phyloP scores from a whole-genome alignment of 2,329 filamentous ascomycete genomes.

The Fusarium staphyleae region DNA sequence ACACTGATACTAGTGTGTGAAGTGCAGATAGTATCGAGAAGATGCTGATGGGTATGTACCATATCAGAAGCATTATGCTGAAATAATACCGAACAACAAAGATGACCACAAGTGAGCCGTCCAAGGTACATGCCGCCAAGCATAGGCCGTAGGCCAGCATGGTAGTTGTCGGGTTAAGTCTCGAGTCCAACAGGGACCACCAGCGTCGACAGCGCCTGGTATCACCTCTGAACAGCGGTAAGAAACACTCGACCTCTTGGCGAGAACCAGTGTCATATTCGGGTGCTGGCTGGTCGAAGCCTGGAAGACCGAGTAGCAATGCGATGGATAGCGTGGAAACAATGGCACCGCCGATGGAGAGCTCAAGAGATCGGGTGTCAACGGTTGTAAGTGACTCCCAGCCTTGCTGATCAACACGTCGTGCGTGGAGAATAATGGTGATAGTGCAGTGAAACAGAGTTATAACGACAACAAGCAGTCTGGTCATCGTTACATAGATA shows the following conservation, averaged over 20 bases:
- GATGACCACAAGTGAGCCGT: no score
- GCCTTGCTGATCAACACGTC: background rate
- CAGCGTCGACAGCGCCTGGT: background rate
- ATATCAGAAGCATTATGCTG: no score
- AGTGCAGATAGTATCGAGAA: no score
- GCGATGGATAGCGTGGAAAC: background rate
- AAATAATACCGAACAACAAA: no score
- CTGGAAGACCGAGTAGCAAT: background rate
- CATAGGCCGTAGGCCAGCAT: background rate
- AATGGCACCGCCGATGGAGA: background rate
- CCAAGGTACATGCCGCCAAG: background rate
- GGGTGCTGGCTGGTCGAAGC: background rate
- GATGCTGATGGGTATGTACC: no score
- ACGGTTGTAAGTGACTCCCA: background rate
- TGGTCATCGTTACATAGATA: background rate
- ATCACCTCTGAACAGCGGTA: background rate
- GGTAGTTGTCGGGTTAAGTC: background rate
- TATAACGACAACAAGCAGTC: background rate
- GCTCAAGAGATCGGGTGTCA: background rate
- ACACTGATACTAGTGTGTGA: no score
- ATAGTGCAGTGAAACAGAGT: background rate
- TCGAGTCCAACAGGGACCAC: background rate
- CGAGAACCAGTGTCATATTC: background rate
- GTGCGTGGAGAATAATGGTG: background rate
- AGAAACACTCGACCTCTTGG: background rate